Conservation (phyloP, 2,329 filamentous ascomycete species). For the Thyridium curvatum region DNA sequence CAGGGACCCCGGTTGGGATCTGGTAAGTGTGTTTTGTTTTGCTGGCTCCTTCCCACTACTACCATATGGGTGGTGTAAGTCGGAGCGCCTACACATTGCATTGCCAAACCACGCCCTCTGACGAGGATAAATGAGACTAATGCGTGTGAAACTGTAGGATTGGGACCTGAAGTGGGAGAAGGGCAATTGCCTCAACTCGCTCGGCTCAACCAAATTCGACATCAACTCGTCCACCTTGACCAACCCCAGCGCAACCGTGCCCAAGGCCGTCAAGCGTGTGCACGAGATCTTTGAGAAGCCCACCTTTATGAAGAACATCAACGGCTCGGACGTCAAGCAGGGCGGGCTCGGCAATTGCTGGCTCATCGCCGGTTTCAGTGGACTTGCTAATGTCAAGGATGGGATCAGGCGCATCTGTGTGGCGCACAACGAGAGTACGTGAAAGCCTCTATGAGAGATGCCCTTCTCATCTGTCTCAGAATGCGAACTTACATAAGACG, state of each 20-base stretch:
- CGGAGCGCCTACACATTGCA: not conserved
- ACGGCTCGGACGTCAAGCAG: conserved; percentile 71
- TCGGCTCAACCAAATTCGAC: conserved; percentile 46
- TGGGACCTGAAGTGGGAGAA: conserved; percentile 63
- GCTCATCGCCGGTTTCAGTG: conserved; percentile 73
- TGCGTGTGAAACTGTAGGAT: conserved; percentile 32
- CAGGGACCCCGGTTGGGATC: conserved; percentile 56
- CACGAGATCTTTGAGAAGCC: conserved; percentile 72
- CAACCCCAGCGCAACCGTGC: conserved; percentile 44
- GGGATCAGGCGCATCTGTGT: conserved; percentile 71
- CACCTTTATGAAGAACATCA: conserved; percentile 59
- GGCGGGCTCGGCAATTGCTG: conserved; percentile 76
- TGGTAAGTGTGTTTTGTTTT: too few relatives aligned
- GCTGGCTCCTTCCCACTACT: conserved; percentile 8
- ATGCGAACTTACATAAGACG: conserved; percentile 11
- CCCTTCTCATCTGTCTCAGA: not conserved
- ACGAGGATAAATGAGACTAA: too few relatives aligned
- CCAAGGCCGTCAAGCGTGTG: conserved; percentile 69
- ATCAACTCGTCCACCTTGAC: conserved; percentile 36
- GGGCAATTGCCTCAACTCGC: conserved; percentile 47
- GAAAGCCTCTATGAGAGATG: conserved; percentile 13
- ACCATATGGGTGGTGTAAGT: not conserved
- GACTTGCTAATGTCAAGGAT: conserved; percentile 65
- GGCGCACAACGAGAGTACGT: conserved; percentile 57
- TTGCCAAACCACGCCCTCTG: conserved; percentile 31